Percentiles rank a stretch among this genome's conserved stretches.
Conservation (phyloP, 1,284 basidiomycete genomes). For the Pholiota adiposa region DNA sequence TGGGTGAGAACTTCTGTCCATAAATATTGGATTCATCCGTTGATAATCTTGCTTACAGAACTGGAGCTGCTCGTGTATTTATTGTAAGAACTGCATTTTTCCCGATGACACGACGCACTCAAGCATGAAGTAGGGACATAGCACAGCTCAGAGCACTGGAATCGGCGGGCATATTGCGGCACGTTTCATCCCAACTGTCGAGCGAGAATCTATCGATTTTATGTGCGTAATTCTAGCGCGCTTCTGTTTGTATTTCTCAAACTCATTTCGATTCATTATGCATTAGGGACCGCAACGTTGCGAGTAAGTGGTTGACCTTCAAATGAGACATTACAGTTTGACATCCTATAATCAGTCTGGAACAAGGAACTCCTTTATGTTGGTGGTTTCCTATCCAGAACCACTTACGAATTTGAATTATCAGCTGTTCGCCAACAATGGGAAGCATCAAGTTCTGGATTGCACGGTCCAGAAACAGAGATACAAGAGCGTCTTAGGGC, state of each 20-base stretch:
- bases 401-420: constrained; percentile 90
- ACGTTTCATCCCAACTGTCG: constrained; percentile 96
- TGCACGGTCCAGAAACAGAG: constrained; percentile 32
- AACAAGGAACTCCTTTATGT: constrained; percentile 87
- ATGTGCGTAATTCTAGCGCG: too few species aligned
- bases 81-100: constrained; percentile 54
- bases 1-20: constrained; percentile 53
- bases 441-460: constrained; percentile 38
- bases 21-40: constrained; percentile 1
- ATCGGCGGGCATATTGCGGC: constrained; percentile 92
- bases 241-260: too few species aligned
- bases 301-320: constrained; percentile 46
- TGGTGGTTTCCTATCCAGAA: constrained; percentile 82
- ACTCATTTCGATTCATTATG: too few species aligned
- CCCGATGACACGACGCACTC: background rate
- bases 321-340: background rate
- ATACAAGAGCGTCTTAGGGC: constrained; percentile 56
- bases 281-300: constrained; percentile 74
- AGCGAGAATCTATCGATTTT: constrained; percentile 92
- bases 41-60: constrained; percentile 42
- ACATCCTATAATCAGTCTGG: constrained; percentile 61
- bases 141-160: constrained; percentile 92
- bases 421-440: constrained; percentile 57
- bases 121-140: constrained; percentile 58
- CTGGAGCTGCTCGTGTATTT: constrained; percentile 73